A percentile compares a stretch with the other conserved stretches of the same genome.
Conservation (phyloP, 2,329 filamentous ascomycete species). For the Phaeomoniella chlamydospora region DNA sequence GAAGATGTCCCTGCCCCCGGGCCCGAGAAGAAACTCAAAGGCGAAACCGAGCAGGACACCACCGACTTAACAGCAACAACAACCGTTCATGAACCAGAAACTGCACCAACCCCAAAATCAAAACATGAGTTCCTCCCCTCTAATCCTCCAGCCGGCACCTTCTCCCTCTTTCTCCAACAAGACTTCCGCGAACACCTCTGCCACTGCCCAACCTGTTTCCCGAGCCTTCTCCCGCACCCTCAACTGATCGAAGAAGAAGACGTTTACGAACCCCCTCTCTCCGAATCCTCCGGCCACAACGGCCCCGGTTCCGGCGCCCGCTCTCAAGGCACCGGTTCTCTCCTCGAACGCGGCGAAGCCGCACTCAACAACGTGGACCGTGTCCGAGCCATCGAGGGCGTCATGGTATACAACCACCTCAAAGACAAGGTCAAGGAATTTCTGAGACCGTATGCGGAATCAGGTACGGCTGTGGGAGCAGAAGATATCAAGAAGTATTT, state of each 20-base stretch:
- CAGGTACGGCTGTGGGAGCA: constrained; percentile 71
- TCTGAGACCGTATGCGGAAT: constrained; percentile 85
- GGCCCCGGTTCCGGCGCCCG: constrained; percentile 12
- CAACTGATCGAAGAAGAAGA: constrained; percentile 92
- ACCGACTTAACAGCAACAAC: constrained; percentile 6
- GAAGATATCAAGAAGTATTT: constrained; percentile 97
- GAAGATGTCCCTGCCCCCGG: not conserved
- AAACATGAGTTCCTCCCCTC: constrained; percentile 43
- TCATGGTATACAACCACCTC: constrained; percentile 95
- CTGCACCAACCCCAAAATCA: constrained; percentile 5
- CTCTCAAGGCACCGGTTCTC: constrained; percentile 61
- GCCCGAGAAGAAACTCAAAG: constrained; percentile 8
- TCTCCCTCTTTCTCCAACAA: constrained; percentile 72
- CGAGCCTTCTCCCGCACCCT: constrained; percentile 51
- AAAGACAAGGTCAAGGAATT: constrained; percentile 95
- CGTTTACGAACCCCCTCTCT: constrained; percentile 81
- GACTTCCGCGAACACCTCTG: constrained; percentile 73
- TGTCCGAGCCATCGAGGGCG: constrained; percentile 84
- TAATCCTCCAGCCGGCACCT: constrained; percentile 36
- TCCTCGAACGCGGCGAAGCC: constrained; percentile 84
- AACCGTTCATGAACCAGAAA: not conserved
- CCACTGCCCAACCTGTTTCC: constrained; percentile 69
- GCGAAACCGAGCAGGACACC: constrained; percentile 14
- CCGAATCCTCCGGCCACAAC: constrained; percentile 41
- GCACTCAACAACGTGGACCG: constrained; percentile 85